These are phyloP conservation scores for Bisporella sp. DNA, from an alignment of 2,329 filamentous ascomycete genomes.

Conservation along the genomic window DNA sequence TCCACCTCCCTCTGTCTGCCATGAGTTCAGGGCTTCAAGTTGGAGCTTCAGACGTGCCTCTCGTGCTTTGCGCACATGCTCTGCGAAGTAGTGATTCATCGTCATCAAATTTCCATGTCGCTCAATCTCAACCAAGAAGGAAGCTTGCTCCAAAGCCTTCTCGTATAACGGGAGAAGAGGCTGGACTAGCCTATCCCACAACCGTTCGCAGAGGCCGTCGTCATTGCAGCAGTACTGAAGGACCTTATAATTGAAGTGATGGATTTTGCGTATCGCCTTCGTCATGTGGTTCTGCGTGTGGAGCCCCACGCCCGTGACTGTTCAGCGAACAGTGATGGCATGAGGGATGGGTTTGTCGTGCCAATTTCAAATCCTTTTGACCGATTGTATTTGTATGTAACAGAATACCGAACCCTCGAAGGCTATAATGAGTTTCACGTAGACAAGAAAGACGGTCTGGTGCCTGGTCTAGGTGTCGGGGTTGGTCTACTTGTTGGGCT, in stretches of 20 bases:
- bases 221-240: slow-evolving; percentile 37
- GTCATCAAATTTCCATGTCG: slow-evolving; percentile 39
- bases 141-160: slow-evolving; percentile 39
- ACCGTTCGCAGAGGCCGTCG: slow-evolving; percentile 30
- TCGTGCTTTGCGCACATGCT: slow-evolving; percentile 22
- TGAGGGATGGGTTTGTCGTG: too few species aligned
- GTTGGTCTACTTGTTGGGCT: slow-evolving; percentile 5
- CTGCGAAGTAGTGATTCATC: slow-evolving; percentile 45
- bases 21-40: slow-evolving; percentile 4
- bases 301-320: too few species aligned
- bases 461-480: slow-evolving; percentile 5
- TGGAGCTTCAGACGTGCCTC: slow-evolving; percentile 6
- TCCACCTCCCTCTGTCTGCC: background rate
- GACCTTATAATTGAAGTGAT: too few species aligned
- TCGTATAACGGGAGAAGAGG: slow-evolving; percentile 39
- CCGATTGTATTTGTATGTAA: too few species aligned
- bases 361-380: too few species aligned
- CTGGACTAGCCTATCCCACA: slow-evolving; percentile 39
- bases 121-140: slow-evolving; percentile 47
- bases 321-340: too few species aligned
- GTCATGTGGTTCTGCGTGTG: too few species aligned
- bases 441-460: slow-evolving; percentile 5
- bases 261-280: too few species aligned
- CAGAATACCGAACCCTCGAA: too few species aligned
- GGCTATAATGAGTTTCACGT: background rate